phyloP scores from a whole-genome alignment of 495 filamentous ascomycete species.

The Daldinia grandis region DNA sequence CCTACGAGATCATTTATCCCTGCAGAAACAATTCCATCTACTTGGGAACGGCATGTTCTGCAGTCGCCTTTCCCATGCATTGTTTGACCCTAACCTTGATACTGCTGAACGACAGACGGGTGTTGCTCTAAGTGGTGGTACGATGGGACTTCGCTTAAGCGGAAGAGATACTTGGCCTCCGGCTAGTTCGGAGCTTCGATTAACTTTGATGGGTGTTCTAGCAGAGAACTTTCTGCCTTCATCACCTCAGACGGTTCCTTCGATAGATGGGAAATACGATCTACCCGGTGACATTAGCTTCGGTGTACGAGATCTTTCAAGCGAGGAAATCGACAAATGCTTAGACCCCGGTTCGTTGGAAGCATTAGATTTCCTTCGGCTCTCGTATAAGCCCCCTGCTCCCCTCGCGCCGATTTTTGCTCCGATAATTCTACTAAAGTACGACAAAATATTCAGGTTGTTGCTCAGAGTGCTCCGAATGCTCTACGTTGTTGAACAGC shows the following conservation, averaged over 20 bases:
- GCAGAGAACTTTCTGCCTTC: conserved; percentile 69
- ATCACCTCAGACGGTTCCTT: conserved; percentile 1
- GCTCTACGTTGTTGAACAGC: conserved; percentile 76
- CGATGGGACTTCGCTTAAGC: conserved; percentile 82
- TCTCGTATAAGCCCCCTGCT: conserved; percentile 82
- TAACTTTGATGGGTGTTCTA: conserved; percentile 87
- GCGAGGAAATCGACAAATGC: conserved; percentile 77
- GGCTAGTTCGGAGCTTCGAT: conserved; percentile 86
- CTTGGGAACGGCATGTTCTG: conserved; percentile 85
- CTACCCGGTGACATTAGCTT: conserved; percentile 88
- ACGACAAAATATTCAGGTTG: conserved; percentile 83
- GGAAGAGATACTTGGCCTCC: conserved; percentile 87
- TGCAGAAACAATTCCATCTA: conserved; percentile 83
- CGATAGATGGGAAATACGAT: conserved; percentile 52
- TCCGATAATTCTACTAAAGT: conserved; percentile 70
- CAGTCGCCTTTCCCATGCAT: conserved; percentile 77
- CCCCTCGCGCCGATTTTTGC: conserved; percentile 79
- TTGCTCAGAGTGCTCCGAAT: conserved; percentile 81
- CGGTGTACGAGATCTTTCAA: conserved; percentile 79
- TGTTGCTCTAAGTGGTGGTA: conserved; percentile 70
- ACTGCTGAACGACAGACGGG: conserved; percentile 77
- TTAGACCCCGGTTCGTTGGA: conserved; percentile 81
- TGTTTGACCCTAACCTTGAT: conserved; percentile 87
- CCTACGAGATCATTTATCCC: conserved; percentile 74
- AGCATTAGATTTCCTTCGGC: conserved; percentile 87